Evolutionary conservation across 495 filamentous ascomycete species (phyloP).

Genomic region (Cercophora sp.): DNA sequence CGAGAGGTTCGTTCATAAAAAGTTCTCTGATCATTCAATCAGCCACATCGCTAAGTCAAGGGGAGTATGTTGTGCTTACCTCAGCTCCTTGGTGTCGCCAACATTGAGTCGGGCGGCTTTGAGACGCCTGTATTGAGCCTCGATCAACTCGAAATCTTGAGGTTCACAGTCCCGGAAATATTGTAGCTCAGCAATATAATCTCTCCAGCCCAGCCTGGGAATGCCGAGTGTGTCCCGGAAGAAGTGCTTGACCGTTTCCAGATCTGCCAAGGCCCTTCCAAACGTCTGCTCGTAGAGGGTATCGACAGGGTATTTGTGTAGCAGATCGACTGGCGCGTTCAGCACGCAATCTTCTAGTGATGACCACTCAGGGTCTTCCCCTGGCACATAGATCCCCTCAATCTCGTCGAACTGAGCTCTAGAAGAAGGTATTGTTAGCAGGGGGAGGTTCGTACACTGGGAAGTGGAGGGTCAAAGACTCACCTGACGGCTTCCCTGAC

Average conservation of each 20-base stretch:
- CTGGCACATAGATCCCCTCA: neutral
- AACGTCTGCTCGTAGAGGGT: neutral
- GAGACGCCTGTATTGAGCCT: neutral
- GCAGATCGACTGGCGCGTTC: constrained; percentile 12
- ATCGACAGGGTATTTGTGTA: constrained; percentile 1
- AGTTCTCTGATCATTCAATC: too few relatives aligned
- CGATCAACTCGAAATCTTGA: neutral
- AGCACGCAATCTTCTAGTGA: constrained; percentile 7
- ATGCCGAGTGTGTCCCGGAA: constrained; percentile 14
- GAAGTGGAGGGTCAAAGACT: neutral
- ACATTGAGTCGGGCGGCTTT: neutral
- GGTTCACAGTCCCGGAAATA: neutral
- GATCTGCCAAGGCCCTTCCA: neutral
- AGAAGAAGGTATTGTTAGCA: neutral
- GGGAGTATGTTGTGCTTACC: neutral
- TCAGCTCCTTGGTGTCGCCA: neutral
- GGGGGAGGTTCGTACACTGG: too few relatives aligned
- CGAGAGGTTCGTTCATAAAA: neutral
- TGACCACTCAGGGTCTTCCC: neutral
- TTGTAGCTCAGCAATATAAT: neutral
- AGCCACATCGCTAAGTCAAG: too few relatives aligned
- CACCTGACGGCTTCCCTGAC: neutral
- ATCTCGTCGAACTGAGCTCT: neutral
- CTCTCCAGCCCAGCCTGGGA: neutral
- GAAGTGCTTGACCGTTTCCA: constrained; percentile 15